Evolutionary conservation across 1,139 yeast genomes (phyloP).

Genomic region (Yamadazyma trypodendri): DNA sequence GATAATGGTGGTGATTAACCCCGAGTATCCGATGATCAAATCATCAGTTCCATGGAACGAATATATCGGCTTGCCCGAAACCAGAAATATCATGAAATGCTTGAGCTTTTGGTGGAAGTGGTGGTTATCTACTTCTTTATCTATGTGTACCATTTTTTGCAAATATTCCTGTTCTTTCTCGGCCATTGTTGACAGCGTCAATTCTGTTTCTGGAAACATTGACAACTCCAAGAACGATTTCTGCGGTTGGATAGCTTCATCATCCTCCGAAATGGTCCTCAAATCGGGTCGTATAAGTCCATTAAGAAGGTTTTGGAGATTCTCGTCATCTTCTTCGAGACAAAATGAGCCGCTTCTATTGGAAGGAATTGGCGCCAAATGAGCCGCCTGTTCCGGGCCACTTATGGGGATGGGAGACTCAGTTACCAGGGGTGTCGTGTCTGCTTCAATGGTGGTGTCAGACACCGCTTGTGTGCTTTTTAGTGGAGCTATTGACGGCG

Average conservation of each 20-base stretch:
- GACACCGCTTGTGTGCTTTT: conserved; percentile 10
- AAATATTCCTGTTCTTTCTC: conserved; percentile 16
- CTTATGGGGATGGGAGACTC: conserved; percentile 1
- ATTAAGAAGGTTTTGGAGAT: conserved; percentile 25
- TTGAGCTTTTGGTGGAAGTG: conserved; percentile 48
- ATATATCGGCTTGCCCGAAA: conserved; percentile 93
- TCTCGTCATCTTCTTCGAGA: conserved; percentile 25
- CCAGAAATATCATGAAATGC: conserved; percentile 79
- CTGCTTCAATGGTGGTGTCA: conserved; percentile 6
- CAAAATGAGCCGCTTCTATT: conserved; percentile 11
- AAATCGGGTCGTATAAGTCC: conserved; percentile 23
- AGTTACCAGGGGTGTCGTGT: neutral
- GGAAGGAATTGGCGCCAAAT: conserved; percentile 7
- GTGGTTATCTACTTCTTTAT: neutral
- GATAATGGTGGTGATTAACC: conserved; percentile 65
- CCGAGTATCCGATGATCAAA: conserved; percentile 70
- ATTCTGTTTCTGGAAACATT: neutral
- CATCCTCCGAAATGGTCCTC: neutral
- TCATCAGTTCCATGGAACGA: conserved; percentile 77
- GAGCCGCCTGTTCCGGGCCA: neutral
- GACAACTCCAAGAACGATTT: conserved; percentile 3
- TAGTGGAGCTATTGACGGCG: neutral
- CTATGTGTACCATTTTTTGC: conserved; percentile 14
- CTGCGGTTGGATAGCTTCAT: neutral
- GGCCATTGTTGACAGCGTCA: neutral